Evolutionary conservation across 2,329 filamentous ascomycete genomes (phyloP), one percentile per base, ranked within the genome.

Genomic region (Microcera coccophila): DNA sequence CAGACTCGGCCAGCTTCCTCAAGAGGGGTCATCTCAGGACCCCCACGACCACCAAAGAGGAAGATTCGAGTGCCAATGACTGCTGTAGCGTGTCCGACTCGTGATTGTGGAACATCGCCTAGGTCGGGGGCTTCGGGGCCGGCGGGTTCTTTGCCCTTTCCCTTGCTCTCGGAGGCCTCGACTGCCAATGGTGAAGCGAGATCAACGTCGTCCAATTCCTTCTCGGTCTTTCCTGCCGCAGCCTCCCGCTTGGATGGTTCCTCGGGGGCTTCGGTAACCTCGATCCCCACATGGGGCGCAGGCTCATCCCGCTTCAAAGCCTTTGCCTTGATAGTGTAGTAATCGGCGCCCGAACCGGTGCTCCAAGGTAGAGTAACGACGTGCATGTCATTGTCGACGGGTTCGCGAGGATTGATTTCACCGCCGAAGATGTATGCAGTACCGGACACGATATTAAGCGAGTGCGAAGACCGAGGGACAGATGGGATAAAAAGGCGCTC

Each of bases 21-120:
- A 10, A 95, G 71, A 1, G 87, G 81, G 2, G 76, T 70, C 78
- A 87, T 83, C 20, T 79, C 80, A 3, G 73, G 66, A 0, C 85
- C 85, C 24, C 84, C 83, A 34, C 87, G 81, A 9, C 90, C 89
- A 36, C 87, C 89, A 64, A 90, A 95, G 32, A 94, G 51, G 65
- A 91, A 91, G 56, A 94, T 81, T 17, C 81, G 81, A 34, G 76
- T 75, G 44, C 82, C 75, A 44, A 93, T 77, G 1, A 81, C 75
- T 11, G 83, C 78, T 0, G 84, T 79, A 24, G 87, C 83, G 52
- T 88, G 79, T 16, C 89, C 89, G 2, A 90, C 79, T 16, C 89
- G 79, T 2, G 87, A 74, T 2, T 72, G 65, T 1, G 88, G 87
- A 1, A 85, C 72, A 22, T 73, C 61, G 20, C 64, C 67, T 2